Evolutionary conservation across 1,139 yeast species (phyloP).

Genomic region (Kurtzmaniella natalensis): DNA sequence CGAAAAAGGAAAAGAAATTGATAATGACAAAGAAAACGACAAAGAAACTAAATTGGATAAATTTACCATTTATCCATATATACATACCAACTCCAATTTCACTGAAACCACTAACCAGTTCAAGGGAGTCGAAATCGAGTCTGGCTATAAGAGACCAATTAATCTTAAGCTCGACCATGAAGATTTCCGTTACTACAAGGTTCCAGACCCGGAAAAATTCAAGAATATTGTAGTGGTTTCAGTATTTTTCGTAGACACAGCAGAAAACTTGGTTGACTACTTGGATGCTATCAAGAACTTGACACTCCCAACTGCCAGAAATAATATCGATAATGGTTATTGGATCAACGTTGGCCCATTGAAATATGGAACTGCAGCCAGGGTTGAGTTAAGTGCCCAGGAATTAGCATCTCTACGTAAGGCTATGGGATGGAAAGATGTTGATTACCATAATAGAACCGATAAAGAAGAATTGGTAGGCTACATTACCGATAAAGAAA

Average conservation of each 20-base stretch:
- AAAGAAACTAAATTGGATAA: conserved; percentile 5
- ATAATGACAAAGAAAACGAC: conserved; percentile 1
- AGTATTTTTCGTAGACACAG: conserved; percentile 81
- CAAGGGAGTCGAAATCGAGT: conserved; percentile 38
- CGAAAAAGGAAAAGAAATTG: neutral
- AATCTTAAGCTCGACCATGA: conserved; percentile 51
- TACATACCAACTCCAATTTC: conserved; percentile 74
- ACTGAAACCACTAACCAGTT: conserved; percentile 47
- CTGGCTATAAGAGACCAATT: conserved; percentile 31
- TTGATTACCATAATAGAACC: conserved; percentile 29
- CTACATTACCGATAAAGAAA: conserved; percentile 59
- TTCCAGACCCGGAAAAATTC: conserved; percentile 21
- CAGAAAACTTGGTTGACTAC: conserved; percentile 74
- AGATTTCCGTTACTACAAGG: conserved; percentile 58
- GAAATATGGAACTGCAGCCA: conserved; percentile 85
- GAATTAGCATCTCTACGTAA: conserved; percentile 53
- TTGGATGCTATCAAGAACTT: conserved; percentile 55
- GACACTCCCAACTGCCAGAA: conserved; percentile 30
- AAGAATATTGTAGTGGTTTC: conserved; percentile 61
- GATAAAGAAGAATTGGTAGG: conserved; percentile 25
- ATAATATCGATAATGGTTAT: conserved; percentile 35
- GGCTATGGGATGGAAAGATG: conserved; percentile 62
- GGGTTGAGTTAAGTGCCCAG: conserved; percentile 63
- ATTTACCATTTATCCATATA: conserved; percentile 51
- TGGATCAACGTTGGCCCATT: conserved; percentile 89